phyloP scores from a whole-genome alignment of 2,329 filamentous ascomycete genomes.

The Penicillium oxalicum region DNA sequence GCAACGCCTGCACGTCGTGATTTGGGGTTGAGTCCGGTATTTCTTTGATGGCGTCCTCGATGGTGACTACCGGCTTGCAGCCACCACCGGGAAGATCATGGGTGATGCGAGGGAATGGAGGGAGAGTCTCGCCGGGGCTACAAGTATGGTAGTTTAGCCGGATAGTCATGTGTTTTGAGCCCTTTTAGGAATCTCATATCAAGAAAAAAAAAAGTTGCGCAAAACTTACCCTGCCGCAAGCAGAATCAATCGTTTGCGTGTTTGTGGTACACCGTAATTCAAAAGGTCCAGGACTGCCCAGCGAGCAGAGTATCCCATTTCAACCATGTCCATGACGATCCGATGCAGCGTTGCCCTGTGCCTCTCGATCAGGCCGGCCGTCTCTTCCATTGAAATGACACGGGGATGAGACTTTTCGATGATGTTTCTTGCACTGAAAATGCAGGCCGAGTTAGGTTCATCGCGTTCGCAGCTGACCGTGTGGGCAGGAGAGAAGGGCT shows the following conservation, averaged over 20 bases:
- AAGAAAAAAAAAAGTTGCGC: neutral
- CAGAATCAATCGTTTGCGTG: conserved; percentile 45
- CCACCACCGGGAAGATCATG: conserved; percentile 40
- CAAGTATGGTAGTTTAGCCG: conserved; percentile 17
- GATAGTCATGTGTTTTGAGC: too few species aligned
- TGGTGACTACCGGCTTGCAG: conserved; percentile 35
- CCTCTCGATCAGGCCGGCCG: conserved; percentile 57
- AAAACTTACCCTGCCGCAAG: conserved; percentile 48
- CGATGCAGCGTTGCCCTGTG: conserved; percentile 54
- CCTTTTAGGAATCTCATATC: neutral
- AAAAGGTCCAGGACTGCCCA: conserved; percentile 56
- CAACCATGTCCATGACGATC: conserved; percentile 59
- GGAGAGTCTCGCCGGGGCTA: conserved; percentile 66
- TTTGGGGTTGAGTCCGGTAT: conserved; percentile 40
- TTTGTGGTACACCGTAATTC: conserved; percentile 48
- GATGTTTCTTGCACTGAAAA: conserved; percentile 47
- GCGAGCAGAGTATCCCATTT: conserved; percentile 61
- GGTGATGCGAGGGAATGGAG: conserved; percentile 58
- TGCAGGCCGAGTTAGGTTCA: conserved; percentile 63
- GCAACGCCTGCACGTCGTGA: conserved; percentile 34
- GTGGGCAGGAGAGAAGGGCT: conserved; percentile 67
- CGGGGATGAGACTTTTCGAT: conserved; percentile 57
- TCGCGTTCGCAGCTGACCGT: conserved; percentile 49
- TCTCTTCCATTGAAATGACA: conserved; percentile 73
- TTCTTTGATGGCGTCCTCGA: conserved; percentile 36